Conservation (phyloP, 2,329 filamentous ascomycete species). For the Aspergillus sp. region DNA sequence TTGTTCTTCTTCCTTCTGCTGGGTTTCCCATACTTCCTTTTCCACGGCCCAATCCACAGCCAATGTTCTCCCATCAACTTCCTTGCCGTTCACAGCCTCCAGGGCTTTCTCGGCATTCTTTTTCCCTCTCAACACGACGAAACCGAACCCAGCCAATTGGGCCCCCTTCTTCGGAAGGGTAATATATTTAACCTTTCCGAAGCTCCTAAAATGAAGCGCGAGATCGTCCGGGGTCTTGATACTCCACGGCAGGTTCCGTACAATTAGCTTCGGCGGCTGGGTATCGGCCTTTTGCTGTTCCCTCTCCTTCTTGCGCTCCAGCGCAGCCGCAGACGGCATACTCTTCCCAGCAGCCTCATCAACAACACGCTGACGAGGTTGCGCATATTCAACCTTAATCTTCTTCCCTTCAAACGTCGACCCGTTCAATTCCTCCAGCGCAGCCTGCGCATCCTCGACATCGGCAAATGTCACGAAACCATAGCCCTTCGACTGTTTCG, state of each 20-base stretch:
- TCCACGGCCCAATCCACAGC: slow-evolving; percentile 98
- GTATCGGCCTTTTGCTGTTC: slow-evolving; percentile 62
- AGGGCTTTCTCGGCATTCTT: slow-evolving; percentile 92
- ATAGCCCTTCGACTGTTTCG: slow-evolving; percentile 86
- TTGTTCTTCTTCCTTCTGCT: slow-evolving; percentile 49
- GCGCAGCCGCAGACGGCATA: slow-evolving; percentile 35
- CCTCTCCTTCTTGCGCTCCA: slow-evolving; percentile 41
- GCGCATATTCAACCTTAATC: slow-evolving; percentile 83
- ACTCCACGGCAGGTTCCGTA: slow-evolving; percentile 94
- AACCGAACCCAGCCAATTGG: slow-evolving; percentile 81
- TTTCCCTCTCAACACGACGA: slow-evolving; percentile 80
- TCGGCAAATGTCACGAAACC: slow-evolving; percentile 98
- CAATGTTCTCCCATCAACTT: slow-evolving; percentile 80
- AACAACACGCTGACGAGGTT: slow-evolving; percentile 74
- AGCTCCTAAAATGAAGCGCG: slow-evolving; percentile 75
- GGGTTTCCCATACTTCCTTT: slow-evolving; percentile 77
- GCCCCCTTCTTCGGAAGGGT: slow-evolving; percentile 77
- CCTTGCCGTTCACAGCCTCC: slow-evolving; percentile 81
- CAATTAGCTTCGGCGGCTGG: slow-evolving; percentile 73
- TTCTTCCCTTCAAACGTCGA: slow-evolving; percentile 74
- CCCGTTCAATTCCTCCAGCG: slow-evolving; percentile 78
- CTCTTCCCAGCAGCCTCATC: slow-evolving; percentile 49
- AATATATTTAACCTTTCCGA: slow-evolving; percentile 86
- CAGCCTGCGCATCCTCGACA: slow-evolving; percentile 80
- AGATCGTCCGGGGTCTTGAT: slow-evolving; percentile 85